Base-by-base conservation (phyloP, 306 rosid species). In the Vachellia pachyceras region DNA sequence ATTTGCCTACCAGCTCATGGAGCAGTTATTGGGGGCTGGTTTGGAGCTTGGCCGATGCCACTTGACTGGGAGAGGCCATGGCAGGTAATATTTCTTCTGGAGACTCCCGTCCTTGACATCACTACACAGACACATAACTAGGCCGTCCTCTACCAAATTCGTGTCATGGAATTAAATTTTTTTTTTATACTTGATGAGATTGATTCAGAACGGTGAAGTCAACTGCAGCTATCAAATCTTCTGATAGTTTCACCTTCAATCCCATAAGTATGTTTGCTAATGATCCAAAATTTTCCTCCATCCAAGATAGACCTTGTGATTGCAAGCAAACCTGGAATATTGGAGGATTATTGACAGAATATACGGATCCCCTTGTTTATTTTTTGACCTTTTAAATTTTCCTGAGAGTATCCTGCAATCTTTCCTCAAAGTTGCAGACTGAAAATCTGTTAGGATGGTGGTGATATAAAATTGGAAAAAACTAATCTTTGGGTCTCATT, bases 21-120 rank as follows among this genome's bases (percentile, higher is more conserved):
- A 75, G 97, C 94, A 80, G 79, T 90, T 69, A 87, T 95, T 41
- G 97, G 99, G 78, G 98, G 90, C 61, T 95, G 98, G 98, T 90
- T 95, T 87, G 98, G 99, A 74, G 97, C 99, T 72, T 93, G 94
- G 94, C 97, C 97, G 15, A 90, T 95, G 97, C 99, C 98, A n/a
- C 99, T 95, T 85, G 99, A 95, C 79, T 95, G 99, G 99, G 99
- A 93, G 86, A 88, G 96, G 71, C 93, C 95, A 57, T 91, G 98
- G 97, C 99, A 91, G 97, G 99, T 93, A 86, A 45, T 39, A 9
- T 71, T 73, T 60, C 63, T 49, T 73, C 81, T 10, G 39, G 67
- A 60, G 18, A 10, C 3, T 13, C 63, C 12, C 1, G 29, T 54
- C 8, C 37, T 60, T 60, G 37, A 23, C 37, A 23, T 25, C 66